Evolutionary conservation across 1,284 basidiomycete species (phyloP).

Genomic region (Austropuccinia psidii): DNA sequence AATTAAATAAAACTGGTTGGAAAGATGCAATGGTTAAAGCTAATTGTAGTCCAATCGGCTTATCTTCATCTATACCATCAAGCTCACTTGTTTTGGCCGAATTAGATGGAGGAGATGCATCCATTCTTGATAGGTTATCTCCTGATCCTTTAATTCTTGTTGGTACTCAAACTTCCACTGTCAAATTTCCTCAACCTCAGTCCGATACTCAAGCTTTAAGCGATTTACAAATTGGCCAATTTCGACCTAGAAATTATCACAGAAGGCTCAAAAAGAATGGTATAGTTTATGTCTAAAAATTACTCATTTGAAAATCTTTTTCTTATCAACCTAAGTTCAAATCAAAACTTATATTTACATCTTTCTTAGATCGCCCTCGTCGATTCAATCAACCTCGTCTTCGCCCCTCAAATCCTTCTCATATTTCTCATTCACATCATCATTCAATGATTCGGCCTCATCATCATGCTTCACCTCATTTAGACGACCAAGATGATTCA

Average conservation of each 20-base stretch:
- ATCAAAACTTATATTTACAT: neutral
- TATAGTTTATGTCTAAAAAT: neutral
- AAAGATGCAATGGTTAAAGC: slow-evolving; percentile 47
- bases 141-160: neutral
- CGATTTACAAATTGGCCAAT: neutral
- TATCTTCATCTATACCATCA: too few relatives aligned
- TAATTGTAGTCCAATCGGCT: too few relatives aligned
- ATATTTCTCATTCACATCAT: neutral
- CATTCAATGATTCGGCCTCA: neutral
- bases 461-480: neutral
- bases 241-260: neutral
- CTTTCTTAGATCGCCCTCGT: too few relatives aligned
- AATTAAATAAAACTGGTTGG: slow-evolving; percentile 48
- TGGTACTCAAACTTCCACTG: too few relatives aligned
- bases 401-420: neutral
- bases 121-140: neutral
- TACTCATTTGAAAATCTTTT: neutral
- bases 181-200: too few relatives aligned
- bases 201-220: too few relatives aligned
- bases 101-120: neutral
- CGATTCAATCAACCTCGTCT: neutral
- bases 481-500: neutral
- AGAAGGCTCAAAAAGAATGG: neutral
- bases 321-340: neutral
- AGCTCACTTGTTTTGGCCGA: neutral